phyloP scores from a whole-genome alignment of 352 stramenopile species.

The Achlya hypogyna region DNA sequence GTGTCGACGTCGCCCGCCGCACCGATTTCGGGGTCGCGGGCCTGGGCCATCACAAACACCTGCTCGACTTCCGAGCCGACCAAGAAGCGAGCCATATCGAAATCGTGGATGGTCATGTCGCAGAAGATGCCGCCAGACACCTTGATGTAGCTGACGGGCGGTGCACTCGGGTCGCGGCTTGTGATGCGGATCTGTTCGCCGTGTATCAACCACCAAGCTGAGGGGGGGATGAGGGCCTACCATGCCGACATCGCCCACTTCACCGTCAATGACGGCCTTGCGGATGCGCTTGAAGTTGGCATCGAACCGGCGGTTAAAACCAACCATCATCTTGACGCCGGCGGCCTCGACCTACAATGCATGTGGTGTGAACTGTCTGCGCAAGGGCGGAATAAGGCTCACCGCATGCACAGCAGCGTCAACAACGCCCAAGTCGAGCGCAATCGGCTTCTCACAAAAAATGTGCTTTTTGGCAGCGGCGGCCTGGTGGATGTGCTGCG shows the following conservation, averaged over 20 bases:
- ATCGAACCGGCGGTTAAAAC: slow-evolving; percentile 90
- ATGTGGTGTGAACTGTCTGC: no score
- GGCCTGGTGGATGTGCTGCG: slow-evolving; percentile 91
- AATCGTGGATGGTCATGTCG: slow-evolving; percentile 95
- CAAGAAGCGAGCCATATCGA: slow-evolving; percentile 92
- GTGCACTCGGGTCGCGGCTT: slow-evolving; percentile 41
- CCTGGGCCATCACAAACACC: slow-evolving; percentile 58
- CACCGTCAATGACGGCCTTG: slow-evolving; percentile 64
- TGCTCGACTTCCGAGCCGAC: slow-evolving; percentile 66
- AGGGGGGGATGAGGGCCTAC: slow-evolving; percentile 12
- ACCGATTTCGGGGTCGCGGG: slow-evolving; percentile 42
- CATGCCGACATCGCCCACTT: slow-evolving; percentile 87
- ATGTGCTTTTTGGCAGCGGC: slow-evolving; percentile 90
- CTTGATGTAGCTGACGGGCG: slow-evolving; percentile 42
- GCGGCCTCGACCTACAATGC: slow-evolving; percentile 26
- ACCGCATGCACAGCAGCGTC: slow-evolving; percentile 50
- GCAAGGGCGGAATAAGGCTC: not conserved
- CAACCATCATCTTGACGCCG: slow-evolving; percentile 93
- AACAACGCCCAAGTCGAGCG: slow-evolving; percentile 74
- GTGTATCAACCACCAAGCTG: not conserved
- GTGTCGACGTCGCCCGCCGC: slow-evolving; percentile 86
- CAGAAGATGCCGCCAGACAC: slow-evolving; percentile 87
- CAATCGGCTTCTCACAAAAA: slow-evolving; percentile 94
- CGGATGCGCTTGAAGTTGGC: slow-evolving; percentile 89
- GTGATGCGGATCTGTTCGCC: slow-evolving; percentile 39